Percentiles rank a stretch among this genome's conserved stretches.
phyloP scores from a whole-genome alignment of 352 stramenopile species.

The Globisporangium takayamanum region DNA sequence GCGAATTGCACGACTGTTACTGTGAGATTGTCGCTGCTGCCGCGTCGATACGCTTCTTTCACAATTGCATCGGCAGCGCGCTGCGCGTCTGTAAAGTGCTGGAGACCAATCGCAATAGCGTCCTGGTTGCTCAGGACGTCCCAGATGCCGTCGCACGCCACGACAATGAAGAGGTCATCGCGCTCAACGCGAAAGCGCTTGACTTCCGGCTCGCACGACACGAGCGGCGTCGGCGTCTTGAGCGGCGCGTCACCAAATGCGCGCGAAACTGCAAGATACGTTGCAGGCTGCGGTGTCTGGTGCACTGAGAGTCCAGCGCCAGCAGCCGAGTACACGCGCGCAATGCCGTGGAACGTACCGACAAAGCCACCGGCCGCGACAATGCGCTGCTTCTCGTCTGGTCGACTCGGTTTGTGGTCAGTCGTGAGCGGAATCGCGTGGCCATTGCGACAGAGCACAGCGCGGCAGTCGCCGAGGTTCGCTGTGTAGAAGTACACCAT shows the following conservation, averaged over 20 bases:
- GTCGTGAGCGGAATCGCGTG: constrained; percentile 32
- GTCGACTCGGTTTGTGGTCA: constrained; percentile 53
- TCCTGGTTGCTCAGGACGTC: constrained; percentile 59
- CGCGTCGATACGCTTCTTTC: constrained; percentile 44
- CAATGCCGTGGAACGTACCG: constrained; percentile 31
- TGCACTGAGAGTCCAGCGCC: constrained; percentile 29
- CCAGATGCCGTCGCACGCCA: constrained; percentile 62
- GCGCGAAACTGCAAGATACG: constrained; percentile 48
- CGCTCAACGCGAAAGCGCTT: constrained; percentile 22
- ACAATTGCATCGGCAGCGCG: constrained; percentile 41
- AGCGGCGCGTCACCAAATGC: constrained; percentile 54
- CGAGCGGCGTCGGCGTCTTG: constrained; percentile 33
- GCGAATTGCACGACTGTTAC: constrained; percentile 44
- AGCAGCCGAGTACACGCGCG: constrained; percentile 45
- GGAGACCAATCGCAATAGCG: constrained; percentile 36
- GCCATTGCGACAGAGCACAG: constrained; percentile 41
- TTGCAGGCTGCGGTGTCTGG: constrained; percentile 22
- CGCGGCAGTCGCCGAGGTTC: constrained; percentile 63
- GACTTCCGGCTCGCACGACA: constrained; percentile 53
- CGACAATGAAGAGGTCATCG: constrained; percentile 48
- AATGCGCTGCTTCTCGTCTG: constrained; percentile 45
- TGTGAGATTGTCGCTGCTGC: constrained; percentile 53
- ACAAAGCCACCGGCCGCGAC: constrained; percentile 45
- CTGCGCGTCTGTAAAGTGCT: constrained; percentile 33
- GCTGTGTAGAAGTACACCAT: constrained; percentile 44